Percentiles rank a stretch among this genome's conserved stretches.
phyloP scores from a whole-genome alignment of 371 early-diverging fungal genomes.

The Mucor ambiguus region DNA sequence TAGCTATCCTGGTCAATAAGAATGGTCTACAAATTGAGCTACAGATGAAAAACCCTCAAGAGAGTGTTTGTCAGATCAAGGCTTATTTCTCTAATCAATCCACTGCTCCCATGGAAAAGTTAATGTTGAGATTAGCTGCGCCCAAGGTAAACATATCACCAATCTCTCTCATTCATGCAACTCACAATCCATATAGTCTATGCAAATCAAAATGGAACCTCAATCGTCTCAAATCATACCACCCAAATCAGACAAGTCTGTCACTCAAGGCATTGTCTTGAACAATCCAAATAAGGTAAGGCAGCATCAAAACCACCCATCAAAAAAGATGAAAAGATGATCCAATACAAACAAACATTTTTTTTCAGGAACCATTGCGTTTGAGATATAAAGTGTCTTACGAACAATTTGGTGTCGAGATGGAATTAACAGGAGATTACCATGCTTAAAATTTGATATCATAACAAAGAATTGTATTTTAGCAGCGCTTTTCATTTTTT shows the following conservation, averaged over 20 bases:
- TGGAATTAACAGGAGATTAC: constrained; percentile 71
- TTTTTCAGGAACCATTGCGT: constrained; percentile 58
- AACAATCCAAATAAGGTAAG: constrained; percentile 58
- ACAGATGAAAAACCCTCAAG: constrained; percentile 21
- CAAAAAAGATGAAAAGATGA: neutral
- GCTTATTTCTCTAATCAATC: constrained; percentile 57
- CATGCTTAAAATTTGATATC: constrained; percentile 16
- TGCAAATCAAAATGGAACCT: constrained; percentile 72
- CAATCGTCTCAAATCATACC: constrained; percentile 62
- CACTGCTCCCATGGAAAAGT: constrained; percentile 54
- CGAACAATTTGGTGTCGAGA: constrained; percentile 69
- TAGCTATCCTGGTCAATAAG: constrained; percentile 43
- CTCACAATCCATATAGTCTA: constrained; percentile 31
- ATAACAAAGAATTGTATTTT: neutral
- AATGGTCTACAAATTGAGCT: constrained; percentile 43
- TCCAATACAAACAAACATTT: neutral
- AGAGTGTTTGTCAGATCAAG: constrained; percentile 20
- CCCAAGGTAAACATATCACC: constrained; percentile 43
- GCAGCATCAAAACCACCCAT: neutral
- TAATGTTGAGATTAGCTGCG: constrained; percentile 57
- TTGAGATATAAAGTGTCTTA: constrained; percentile 75
- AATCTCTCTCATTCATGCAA: neutral
- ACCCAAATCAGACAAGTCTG: constrained; percentile 59
- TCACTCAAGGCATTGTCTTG: constrained; percentile 59
- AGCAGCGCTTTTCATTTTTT: neutral